Evolutionary conservation across 2,329 filamentous ascomycete genomes (phyloP), one percentile per base, ranked within the genome.

Genomic region (Passalora sequoiae): DNA sequence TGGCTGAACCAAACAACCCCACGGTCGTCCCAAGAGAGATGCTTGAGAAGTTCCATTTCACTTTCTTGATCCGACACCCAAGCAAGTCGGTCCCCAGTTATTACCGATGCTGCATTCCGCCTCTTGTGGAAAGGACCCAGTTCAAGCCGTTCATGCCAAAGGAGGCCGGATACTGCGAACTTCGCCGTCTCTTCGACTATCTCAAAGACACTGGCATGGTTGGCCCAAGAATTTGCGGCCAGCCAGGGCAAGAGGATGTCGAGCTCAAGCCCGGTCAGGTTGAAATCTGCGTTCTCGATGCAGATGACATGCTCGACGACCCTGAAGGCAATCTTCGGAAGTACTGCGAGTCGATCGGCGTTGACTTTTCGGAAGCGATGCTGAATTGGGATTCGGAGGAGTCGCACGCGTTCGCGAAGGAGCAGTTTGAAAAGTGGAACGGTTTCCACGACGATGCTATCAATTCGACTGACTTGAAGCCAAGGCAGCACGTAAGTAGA

Each of bases 371-470:
- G 32, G 78, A 80, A 0, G 72, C 78, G 10, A 95, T 97, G 89
- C 73, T 98, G 50, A 74, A 77, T 46, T 97, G 92, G 92, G 78
- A 85, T 50, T 80, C 83, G 20, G 80, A 83, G 40, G 83, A 85
- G 52, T 82, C 84, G 57, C 81, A 88, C 55, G 57, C 69, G 39
- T 71, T 77, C 49, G 91, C 89, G 3, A 74, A 76, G 54, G 75
- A 80, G 51, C 82, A 81, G 13, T 97, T 97, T 69, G 88, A 89
- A 69, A 97, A 98, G 72, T 97, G 92, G 92, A 85, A 82, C 55
- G 92, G 92, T 8, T 97, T 94, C 70, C 92, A 97, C 65, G 86
- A 97, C 56, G 92, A 97, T 71, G 92, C 89, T 10, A 86, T 97
- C 57, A 74, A 85, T 55, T 94, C 86, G 61, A 83, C 76, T 27